Percentiles rank a stretch among this genome's conserved stretches.
Evolutionary conservation across 208 protist genomes (phyloP).

Genomic region (Wallacemonas rigidus): DNA sequence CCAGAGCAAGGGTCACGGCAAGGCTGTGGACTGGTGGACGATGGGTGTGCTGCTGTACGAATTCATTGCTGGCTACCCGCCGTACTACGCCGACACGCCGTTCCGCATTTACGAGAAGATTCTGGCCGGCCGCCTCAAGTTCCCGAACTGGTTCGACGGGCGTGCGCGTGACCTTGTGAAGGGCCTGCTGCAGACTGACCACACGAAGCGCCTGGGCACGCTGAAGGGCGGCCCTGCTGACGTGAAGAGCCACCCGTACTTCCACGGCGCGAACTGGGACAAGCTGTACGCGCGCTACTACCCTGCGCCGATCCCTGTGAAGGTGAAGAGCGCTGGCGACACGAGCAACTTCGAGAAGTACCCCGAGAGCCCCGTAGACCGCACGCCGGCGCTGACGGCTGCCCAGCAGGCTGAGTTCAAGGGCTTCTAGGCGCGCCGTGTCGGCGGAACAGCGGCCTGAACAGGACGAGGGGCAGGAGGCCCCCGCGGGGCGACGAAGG

Average conservation of each 20-base stretch:
- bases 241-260: constrained; percentile 96
- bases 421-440: no score
- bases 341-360: constrained; percentile 91
- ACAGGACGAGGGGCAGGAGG: no score
- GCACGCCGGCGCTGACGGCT: constrained; percentile 46
- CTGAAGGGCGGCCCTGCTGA: constrained; percentile 89
- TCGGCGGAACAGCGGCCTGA: no score
- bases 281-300: constrained; percentile 81
- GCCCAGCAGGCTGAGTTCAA: constrained; percentile 88
- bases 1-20: constrained; percentile 91
- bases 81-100: constrained; percentile 93
- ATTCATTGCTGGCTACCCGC: constrained; percentile 93
- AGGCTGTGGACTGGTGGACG: constrained; percentile 97
- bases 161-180: constrained; percentile 84
- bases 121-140: constrained; percentile 76
- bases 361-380: constrained; percentile 80
- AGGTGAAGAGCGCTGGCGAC: constrained; percentile 75
- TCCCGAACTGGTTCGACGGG: constrained; percentile 84
- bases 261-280: constrained; percentile 93
- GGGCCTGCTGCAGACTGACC: constrained; percentile 85
- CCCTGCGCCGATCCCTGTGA: constrained; percentile 81
- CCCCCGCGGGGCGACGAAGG: no score
- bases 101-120: constrained; percentile 91
- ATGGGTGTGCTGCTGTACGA: constrained; percentile 96
- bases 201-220: constrained; percentile 89